Base-by-base conservation (phyloP, 2,329 filamentous ascomycete species). In the Phyllachora maydis region DNA sequence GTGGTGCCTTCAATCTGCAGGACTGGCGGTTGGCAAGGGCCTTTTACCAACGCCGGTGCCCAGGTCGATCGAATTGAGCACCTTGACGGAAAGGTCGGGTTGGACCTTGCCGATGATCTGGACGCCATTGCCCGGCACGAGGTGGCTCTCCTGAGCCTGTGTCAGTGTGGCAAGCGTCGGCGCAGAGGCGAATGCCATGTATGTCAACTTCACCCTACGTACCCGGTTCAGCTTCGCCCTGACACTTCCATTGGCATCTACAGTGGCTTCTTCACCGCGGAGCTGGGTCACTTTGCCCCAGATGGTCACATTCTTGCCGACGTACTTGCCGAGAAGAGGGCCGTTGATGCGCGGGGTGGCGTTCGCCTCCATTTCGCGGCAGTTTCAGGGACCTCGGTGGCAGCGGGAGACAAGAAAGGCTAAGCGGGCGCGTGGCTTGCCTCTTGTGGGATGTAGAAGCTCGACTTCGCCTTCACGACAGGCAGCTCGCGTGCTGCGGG, bases 261-360 rank as follows among this genome's bases (percentile, higher is more conserved):
- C 63, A 5, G 69, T 67, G 0, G 82, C 85, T 23, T 65, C 63
- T 24, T 88, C 77, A 34, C 83, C 83, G 24, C 72, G 71, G 13
- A 95, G 58, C 38, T 88, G 72, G 4, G 66, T 64, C 22, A 95
- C 82, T 38, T 75, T 82, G 38, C 88, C 88, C 4, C 91, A 60
- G 26, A 95, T 58, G 37, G 82, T 82, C 31, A 95, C 77, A 31
- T 76, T 77, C 33, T 66, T 63, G 34, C 59, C 58, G 34, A 70
- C 59, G 52, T 83, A 91, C 40, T 60, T 59, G 42, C 81, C 67
- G 28, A 95, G 73, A 49, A 85, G 76, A 19, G 61, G 53, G 25
- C 76, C 75, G 22, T 77, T 79, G 45, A 93, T 68, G 46, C 88
- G 82, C 15, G 88, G 85, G 23, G 81, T 66, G 14, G 60, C 59